A percentile compares a stretch with the other conserved stretches of the same genome.
These are phyloP conservation scores for Paecilomyces dactylethromorphus DNA, from an alignment of 2,329 filamentous ascomycete genomes.

Conservation along the genomic window DNA sequence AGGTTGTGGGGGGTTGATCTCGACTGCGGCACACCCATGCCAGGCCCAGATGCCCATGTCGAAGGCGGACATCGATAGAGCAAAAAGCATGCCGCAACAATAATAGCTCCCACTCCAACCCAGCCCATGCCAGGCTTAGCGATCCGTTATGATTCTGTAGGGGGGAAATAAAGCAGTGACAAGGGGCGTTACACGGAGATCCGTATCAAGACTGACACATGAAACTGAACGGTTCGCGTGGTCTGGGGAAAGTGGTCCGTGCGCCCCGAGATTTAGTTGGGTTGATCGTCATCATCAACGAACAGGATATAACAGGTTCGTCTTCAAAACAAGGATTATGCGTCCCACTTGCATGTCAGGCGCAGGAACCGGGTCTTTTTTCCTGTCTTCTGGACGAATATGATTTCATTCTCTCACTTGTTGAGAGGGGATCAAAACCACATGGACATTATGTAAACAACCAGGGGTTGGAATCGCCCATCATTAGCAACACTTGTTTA, in stretches of 20 bases:
- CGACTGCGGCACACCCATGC: constrained; percentile 3
- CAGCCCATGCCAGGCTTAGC: constrained; percentile 33
- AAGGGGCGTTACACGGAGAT: neutral
- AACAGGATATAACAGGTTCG: neutral
- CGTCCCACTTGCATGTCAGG: neutral
- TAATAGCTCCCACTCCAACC: constrained; percentile 31
- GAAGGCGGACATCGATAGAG: constrained; percentile 33
- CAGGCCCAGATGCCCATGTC: constrained; percentile 22
- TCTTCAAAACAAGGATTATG: neutral
- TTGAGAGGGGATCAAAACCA: neutral
- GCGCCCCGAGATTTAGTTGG: neutral
- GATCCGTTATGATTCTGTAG: neutral
- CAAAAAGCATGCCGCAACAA: constrained; percentile 34
- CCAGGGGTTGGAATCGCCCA: neutral
- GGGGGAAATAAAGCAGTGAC: neutral
- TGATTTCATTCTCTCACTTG: neutral
- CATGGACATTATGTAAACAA: neutral
- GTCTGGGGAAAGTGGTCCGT: neutral
- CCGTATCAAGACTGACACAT: neutral
- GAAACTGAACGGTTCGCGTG: neutral
- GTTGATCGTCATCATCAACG: neutral
- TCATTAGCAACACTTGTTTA: neutral
- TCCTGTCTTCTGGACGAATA: neutral
- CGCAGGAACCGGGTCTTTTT: neutral
- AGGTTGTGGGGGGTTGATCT: neutral